These are phyloP conservation scores for Camellia granthamiana DNA, from an alignment of 148 eudicot species.

Conservation along the genomic window DNA sequence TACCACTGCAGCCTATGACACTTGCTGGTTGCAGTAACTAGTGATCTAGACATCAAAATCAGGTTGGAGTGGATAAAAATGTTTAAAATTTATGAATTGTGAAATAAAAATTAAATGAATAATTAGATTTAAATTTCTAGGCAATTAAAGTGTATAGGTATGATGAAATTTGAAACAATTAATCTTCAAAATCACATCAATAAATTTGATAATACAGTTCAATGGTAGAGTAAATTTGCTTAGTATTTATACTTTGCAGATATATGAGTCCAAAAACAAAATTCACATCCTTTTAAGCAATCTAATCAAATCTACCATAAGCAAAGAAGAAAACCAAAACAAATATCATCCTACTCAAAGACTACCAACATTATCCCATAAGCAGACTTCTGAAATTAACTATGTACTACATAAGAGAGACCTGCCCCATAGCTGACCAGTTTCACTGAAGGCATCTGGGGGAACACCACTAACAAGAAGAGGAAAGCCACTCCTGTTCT, in stretches of 20 bases:
- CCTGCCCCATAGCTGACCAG: constrained; percentile 99
- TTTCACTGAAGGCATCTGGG: constrained; percentile 98
- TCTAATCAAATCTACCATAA: no score
- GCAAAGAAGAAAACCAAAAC: no score
- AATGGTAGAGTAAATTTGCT: not conserved
- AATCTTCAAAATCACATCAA: not conserved
- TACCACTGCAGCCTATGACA: not conserved
- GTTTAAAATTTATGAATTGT: not conserved
- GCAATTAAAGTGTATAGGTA: not conserved
- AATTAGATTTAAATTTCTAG: not conserved
- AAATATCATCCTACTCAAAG: no score
- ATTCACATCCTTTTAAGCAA: not conserved
- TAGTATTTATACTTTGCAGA: not conserved
- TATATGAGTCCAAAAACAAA: not conserved
- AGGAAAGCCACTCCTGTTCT: constrained; percentile 87
- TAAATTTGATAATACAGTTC: not conserved
- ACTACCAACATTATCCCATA: no score
- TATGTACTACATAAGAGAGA: constrained; percentile 16
- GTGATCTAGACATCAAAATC: constrained; percentile 3
- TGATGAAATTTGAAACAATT: not conserved
- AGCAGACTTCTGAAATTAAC: not conserved
- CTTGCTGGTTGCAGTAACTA: not conserved
- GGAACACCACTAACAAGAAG: constrained; percentile 94
- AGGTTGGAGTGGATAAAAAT: not conserved
- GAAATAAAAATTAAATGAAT: not conserved